phyloP scores from a whole-genome alignment of 441 rosid genomes.

The Caryocar brasiliense region DNA sequence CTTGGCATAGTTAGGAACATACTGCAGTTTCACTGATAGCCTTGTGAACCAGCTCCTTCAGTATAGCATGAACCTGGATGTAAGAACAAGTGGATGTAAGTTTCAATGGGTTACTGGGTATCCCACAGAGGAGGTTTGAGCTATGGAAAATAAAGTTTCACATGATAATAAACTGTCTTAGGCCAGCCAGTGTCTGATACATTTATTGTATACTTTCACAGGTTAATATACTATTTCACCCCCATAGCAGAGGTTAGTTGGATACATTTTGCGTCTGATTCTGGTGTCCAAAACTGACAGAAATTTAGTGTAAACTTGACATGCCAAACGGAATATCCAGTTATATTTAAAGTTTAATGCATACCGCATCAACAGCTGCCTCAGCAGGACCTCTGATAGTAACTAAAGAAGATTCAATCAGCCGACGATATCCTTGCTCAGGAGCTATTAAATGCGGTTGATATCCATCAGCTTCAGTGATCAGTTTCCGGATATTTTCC shows the following conservation, averaged over 20 bases:
- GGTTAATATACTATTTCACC: too few relatives aligned
- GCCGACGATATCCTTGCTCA: slow-evolving; percentile 95
- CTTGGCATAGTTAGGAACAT: slow-evolving; percentile 20
- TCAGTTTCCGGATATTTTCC: slow-evolving; percentile 91
- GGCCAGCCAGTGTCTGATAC: too few relatives aligned
- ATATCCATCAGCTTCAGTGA: slow-evolving; percentile 98
- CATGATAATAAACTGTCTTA: too few relatives aligned
- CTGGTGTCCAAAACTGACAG: too few relatives aligned
- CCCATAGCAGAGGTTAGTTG: too few relatives aligned
- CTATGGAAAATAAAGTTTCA: background rate
- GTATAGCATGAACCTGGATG: slow-evolving; percentile 68
- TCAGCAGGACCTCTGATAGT: slow-evolving; percentile 97
- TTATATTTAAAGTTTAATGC: background rate
- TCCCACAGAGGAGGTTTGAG: too few relatives aligned
- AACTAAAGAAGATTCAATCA: slow-evolving; percentile 76
- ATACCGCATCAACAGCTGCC: slow-evolving; percentile 96
- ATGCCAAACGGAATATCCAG: background rate
- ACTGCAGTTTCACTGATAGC: slow-evolving; percentile 76
- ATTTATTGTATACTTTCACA: too few relatives aligned
- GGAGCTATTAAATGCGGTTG: slow-evolving; percentile 98
- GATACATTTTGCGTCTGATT: too few relatives aligned
- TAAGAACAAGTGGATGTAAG: background rate
- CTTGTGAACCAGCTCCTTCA: slow-evolving; percentile 94
- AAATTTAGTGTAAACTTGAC: too few relatives aligned
- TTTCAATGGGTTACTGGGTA: too few relatives aligned